Conservation (phyloP, 2,329 filamentous ascomycete genomes). For the Aschersonia sp. region DNA sequence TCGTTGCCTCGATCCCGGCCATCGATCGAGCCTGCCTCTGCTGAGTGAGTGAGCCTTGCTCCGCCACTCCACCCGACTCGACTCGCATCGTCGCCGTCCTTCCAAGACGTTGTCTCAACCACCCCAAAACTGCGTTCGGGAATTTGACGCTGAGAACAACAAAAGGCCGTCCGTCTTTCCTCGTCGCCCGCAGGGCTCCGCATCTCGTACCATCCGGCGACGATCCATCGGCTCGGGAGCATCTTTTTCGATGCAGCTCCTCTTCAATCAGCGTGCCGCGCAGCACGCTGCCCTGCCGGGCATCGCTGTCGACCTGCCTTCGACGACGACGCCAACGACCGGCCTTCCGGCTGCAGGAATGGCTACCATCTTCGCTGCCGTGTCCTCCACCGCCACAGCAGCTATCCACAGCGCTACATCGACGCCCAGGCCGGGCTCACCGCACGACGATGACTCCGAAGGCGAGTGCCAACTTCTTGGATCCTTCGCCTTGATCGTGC, state of each 20-base stretch:
- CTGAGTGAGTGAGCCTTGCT: too few relatives aligned
- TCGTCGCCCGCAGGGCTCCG: background rate
- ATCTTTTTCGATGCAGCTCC: constrained; percentile 1
- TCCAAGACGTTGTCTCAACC: too few relatives aligned
- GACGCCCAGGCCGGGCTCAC: constrained; percentile 9
- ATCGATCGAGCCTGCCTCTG: too few relatives aligned
- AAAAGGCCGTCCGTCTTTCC: background rate
- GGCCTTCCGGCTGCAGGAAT: constrained; percentile 2
- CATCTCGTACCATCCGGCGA: background rate
- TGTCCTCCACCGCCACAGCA: constrained; percentile 7
- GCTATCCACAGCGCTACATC: constrained; percentile 9
- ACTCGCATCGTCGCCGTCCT: too few relatives aligned
- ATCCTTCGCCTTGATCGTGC: constrained; percentile 80
- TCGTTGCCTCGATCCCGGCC: too few relatives aligned
- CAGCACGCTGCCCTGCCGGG: constrained; percentile 1
- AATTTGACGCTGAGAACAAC: background rate
- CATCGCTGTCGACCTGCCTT: constrained; percentile 7
- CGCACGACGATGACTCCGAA: constrained; percentile 30
- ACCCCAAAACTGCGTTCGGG: too few relatives aligned
- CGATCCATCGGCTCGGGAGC: background rate
- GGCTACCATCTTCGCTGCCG: constrained; percentile 4
- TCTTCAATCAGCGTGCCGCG: background rate
- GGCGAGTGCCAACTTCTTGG: constrained; percentile 82
- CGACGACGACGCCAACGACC: background rate
- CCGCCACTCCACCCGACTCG: too few relatives aligned